These are phyloP conservation scores for Leptographium galeiforme DNA, from an alignment of 2,329 filamentous ascomycete genomes.

Conservation along the genomic window DNA sequence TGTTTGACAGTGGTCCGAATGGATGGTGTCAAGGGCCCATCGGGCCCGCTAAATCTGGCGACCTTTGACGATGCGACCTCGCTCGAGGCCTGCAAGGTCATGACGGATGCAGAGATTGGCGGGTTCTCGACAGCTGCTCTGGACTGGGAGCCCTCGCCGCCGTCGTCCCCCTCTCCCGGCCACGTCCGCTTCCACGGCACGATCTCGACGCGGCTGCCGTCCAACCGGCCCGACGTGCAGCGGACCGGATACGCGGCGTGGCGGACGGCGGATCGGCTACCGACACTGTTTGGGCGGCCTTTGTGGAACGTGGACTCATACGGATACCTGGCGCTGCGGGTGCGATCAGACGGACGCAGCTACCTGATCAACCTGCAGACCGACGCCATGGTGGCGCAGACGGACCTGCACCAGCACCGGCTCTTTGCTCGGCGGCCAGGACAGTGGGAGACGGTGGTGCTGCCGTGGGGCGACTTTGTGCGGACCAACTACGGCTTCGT, in stretches of 20 bases:
- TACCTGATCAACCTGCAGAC: conserved; percentile 96
- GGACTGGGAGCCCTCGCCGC: conserved; percentile 39
- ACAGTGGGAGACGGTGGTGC: conserved; percentile 88
- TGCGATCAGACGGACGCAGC: conserved; percentile 81
- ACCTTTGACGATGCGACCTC: conserved; percentile 41
- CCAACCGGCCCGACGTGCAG: conserved; percentile 58
- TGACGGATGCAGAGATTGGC: conserved; percentile 78
- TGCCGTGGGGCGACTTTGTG: conserved; percentile 87
- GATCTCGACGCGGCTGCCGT: conserved; percentile 77
- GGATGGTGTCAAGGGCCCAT: conserved; percentile 54
- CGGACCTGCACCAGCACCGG: conserved; percentile 92
- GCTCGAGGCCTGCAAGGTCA: conserved; percentile 51
- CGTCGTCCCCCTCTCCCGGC: conserved; percentile 18
- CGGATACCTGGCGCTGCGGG: conserved; percentile 69
- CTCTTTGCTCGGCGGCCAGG: conserved; percentile 67
- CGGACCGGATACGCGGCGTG: conserved; percentile 82
- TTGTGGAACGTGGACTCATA: conserved; percentile 88
- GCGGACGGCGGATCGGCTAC: conserved; percentile 62
- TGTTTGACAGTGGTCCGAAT: conserved; percentile 45
- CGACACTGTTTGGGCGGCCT: conserved; percentile 73
- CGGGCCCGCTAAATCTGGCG: conserved; percentile 50
- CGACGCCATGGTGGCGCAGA: conserved; percentile 70
- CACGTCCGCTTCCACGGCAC: conserved; percentile 75
- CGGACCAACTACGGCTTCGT: conserved; percentile 86
- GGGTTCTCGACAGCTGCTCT: conserved; percentile 67